Evolutionary conservation across 2,329 filamentous ascomycete genomes (phyloP).

Genomic region (Verticillium klebahnii): DNA sequence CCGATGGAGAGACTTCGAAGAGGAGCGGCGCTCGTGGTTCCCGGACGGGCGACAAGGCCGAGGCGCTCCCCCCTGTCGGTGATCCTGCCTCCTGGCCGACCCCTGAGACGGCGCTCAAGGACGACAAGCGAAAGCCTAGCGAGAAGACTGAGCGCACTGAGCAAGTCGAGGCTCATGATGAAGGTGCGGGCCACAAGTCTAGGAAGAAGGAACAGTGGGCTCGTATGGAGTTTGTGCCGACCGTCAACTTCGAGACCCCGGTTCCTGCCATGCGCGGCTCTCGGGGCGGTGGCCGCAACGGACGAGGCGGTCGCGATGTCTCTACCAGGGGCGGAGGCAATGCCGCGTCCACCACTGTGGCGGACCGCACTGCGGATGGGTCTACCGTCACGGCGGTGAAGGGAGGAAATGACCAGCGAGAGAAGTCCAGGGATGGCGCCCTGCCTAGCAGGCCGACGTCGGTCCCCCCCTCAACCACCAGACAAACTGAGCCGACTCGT

Average conservation of each 20-base stretch:
- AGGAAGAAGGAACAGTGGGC: slow-evolving; percentile 83
- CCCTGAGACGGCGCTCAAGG: slow-evolving; percentile 66
- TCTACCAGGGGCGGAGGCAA: slow-evolving; percentile 22
- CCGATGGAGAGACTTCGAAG: slow-evolving; percentile 31
- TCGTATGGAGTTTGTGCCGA: slow-evolving; percentile 74
- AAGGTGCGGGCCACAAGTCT: slow-evolving; percentile 38
- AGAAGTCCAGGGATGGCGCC: slow-evolving; percentile 30
- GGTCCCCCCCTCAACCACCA: slow-evolving; percentile 20
- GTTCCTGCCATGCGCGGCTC: slow-evolving; percentile 51
- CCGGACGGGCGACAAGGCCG: slow-evolving; percentile 38
- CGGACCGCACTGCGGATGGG: slow-evolving; percentile 31
- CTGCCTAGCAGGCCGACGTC: slow-evolving; percentile 28
- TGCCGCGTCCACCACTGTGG: slow-evolving; percentile 12
- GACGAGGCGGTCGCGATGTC: slow-evolving; percentile 35
- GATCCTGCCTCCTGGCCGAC: slow-evolving; percentile 88
- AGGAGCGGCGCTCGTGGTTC: slow-evolving; percentile 40
- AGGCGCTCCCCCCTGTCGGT: slow-evolving; percentile 57
- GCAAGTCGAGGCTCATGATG: slow-evolving; percentile 56
- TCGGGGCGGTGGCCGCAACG: slow-evolving; percentile 44
- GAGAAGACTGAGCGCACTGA: slow-evolving; percentile 50
- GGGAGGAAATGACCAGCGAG: slow-evolving; percentile 23
- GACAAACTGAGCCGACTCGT: slow-evolving; percentile 10
- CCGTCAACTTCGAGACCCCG: slow-evolving; percentile 81
- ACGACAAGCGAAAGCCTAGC: slow-evolving; percentile 68
- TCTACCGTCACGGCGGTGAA: slow-evolving; percentile 22